phyloP scores from a whole-genome alignment of 2,329 filamentous ascomycete genomes.

The Fusarium armeniacum region DNA sequence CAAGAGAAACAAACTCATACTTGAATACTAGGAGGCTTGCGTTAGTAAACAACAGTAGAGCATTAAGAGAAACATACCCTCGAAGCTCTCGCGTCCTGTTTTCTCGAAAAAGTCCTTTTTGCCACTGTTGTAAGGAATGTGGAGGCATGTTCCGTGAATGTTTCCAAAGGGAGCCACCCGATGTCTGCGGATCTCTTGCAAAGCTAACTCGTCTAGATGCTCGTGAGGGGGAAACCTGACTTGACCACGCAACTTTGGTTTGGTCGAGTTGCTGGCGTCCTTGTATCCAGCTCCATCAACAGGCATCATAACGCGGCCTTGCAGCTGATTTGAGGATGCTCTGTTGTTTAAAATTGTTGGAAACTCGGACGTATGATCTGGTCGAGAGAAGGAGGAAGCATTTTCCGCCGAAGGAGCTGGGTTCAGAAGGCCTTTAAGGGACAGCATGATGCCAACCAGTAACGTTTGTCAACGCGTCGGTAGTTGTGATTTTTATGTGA shows the following conservation, averaged over 20 bases:
- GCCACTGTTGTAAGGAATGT: conserved; percentile 94
- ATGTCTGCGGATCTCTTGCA: conserved; percentile 72
- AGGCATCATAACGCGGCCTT: conserved; percentile 32
- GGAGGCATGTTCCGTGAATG: conserved; percentile 74
- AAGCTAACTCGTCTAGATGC: conserved; percentile 69
- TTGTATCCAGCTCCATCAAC: conserved; percentile 56
- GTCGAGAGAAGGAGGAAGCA: conserved; percentile 54
- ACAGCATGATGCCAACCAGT: conserved; percentile 66
- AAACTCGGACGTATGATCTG: conserved; percentile 53
- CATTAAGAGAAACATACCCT: conserved; percentile 70
- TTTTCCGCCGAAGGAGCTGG: conserved; percentile 64
- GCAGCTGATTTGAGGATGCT: conserved; percentile 15
- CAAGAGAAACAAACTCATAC: conserved; percentile 82
- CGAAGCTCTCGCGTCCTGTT: conserved; percentile 88
- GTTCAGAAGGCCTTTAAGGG: conserved; percentile 76
- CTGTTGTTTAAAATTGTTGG: conserved; percentile 30
- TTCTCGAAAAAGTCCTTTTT: conserved; percentile 91
- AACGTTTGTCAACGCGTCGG: conserved; percentile 35
- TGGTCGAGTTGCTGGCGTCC: conserved; percentile 63
- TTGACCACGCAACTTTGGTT: conserved; percentile 73
- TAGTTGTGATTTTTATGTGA: conserved; percentile 9
- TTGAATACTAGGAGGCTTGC: conserved; percentile 43
- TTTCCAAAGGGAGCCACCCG: conserved; percentile 74
- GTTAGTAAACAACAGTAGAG: conserved; percentile 31
- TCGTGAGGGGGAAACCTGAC: conserved; percentile 84